Evolutionary conservation across 1,284 basidiomycete genomes (phyloP).

Genomic region (Puccinia brachypodii): DNA sequence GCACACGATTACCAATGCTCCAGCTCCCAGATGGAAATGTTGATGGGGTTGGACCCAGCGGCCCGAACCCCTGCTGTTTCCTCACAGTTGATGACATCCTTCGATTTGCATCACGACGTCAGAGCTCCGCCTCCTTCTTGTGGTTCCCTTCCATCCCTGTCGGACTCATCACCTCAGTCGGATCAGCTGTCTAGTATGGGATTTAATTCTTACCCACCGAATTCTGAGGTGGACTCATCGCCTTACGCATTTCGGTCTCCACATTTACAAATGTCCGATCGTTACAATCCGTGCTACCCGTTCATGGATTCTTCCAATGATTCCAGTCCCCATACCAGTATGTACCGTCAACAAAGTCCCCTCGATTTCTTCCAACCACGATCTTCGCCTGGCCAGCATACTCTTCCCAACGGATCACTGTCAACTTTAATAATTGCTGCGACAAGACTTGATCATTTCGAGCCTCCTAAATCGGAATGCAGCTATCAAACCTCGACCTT

Average conservation of each 20-base stretch:
- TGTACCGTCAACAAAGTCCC: constrained; percentile 6
- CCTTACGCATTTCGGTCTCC: constrained; percentile 12
- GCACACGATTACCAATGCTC: neutral
- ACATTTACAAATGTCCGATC: constrained; percentile 6
- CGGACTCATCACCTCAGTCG: neutral
- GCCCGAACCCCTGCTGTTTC: constrained; percentile 1
- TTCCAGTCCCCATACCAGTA: neutral
- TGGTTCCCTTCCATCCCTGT: constrained; percentile 13
- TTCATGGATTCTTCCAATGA: neutral
- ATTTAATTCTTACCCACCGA: neutral
- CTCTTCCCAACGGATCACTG: neutral
- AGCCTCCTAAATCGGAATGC: neutral
- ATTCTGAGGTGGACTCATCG: neutral
- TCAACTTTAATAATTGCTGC: constrained; percentile 16
- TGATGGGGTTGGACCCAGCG: constrained; percentile 14
- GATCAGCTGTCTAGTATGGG: neutral
- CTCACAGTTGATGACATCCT: constrained; percentile 8
- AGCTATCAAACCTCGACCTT: neutral
- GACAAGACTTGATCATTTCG: constrained; percentile 13
- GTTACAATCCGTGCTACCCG: constrained; percentile 9
- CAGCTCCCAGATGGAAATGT: constrained; percentile 1
- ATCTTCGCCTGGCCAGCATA: neutral
- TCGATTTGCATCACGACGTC: constrained; percentile 2
- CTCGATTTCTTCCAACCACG: neutral
- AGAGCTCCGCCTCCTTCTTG: neutral